Base-by-base conservation (phyloP, 345 rosid species). In the Salix koriyanagi region DNA sequence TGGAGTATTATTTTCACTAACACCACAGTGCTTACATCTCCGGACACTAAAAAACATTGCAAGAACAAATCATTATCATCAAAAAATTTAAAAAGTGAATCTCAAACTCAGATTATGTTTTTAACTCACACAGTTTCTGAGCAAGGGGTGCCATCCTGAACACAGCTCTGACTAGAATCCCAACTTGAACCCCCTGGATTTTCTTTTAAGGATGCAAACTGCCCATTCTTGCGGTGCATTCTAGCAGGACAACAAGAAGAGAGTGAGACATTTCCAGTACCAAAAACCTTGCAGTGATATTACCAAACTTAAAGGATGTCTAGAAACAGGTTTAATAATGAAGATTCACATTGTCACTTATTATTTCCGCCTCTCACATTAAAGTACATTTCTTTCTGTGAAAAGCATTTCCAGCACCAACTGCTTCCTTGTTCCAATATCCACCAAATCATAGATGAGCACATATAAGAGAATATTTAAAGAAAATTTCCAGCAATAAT, bases 181-280 rank as follows among this genome's bases (percentile, higher is more conserved):
- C 87, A 86, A 66, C 83, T 80, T 65, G 91, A 84, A 75, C 76
- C 85, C 69, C 88, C 84, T 7, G 86, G 80, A 73, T 79, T 80
- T 80, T 85, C 90, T 80, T 87, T 90, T 61, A 84, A 23, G 37
- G 94, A 90, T 37, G 88, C 90, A 89, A 90, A 90, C 82, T 90
- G 94, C 74, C 94, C 94, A 71, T 90, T 89, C 80, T 86, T 90
- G 69, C 94, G 89, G 71, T 87, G 94, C 94, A 90, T 90, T 79
- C 94, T 90, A 37, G 67, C 62, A 81, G 39, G 69, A 84, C 18
- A 65, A 78, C 75, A 77, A 66, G n/a, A 77, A 70, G 67, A 77
- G 65, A 36, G 44, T 50, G 46, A 10, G 30, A 21, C 60, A 32
- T 39, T 60, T 14, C 12, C 26, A 62, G 13, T 25, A 11, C 34